Base-by-base conservation (phyloP, 1,139 yeast genomes). In the Pneumocystis jirovecii region DNA sequence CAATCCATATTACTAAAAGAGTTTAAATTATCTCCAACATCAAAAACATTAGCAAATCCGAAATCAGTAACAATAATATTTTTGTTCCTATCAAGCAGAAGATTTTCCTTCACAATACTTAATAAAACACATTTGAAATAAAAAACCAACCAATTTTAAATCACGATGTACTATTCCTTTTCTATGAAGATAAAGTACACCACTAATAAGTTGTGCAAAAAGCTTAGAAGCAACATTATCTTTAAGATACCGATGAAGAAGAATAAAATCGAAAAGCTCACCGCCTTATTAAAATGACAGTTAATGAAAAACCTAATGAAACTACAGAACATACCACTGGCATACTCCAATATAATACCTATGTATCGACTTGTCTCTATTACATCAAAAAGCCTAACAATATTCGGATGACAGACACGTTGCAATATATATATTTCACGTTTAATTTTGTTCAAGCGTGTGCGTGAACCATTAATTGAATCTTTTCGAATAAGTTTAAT, bases 331-430 rank as follows among this genome's bases (percentile, higher is more conserved):
- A 44, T 21, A 64, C 68, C 97, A 1, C 96, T 86, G 7, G 97
- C 97, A 76, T 91, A 93, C 73, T 93, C 97, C 67, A 93, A 79
- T 1, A 95, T 97, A 56, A 93, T 95, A 35, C 98, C 98, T 69
- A 93, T 91, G 74, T 93, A 91, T 74, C 89, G 88, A 66, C 95
- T 97, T 73, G 89, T 87, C 74, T 91, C 96, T 77, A 95, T 81
- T 44, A 93, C 97, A 73, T 91, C 97, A 68, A 90, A 96, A 66
- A 95, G 78, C 69, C 85, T 83, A 64, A 93, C 96, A 71, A 93
- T 90, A 75, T 95, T 93, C 37, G 98, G 97, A 76, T 93, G 99
- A 65, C 87, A 85, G 67, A 93, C 80, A 69, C 85, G 82, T 73
- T 89, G 89, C 68, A 93, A 78, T 6, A 96, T 95, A 73, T 89